Evolutionary conservation across 768 basidiomycete genomes (phyloP).

Genomic region (Rhodotorula kratochvilovae): DNA sequence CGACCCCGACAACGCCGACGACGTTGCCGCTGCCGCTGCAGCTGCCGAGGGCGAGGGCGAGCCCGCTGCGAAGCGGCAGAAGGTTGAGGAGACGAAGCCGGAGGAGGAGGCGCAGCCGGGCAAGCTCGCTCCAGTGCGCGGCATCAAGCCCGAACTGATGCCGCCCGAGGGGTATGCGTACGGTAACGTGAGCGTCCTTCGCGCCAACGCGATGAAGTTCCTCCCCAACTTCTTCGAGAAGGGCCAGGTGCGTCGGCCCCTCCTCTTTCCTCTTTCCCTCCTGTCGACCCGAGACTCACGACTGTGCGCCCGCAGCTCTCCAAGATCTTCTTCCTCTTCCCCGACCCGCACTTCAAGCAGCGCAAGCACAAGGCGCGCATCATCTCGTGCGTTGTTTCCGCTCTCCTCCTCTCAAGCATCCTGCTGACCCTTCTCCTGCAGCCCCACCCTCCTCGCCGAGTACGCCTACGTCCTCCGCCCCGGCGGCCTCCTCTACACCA

Average conservation of each 20-base stretch:
- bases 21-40: conserved; percentile 44
- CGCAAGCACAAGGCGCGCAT: conserved; percentile 99
- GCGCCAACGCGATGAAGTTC: conserved; percentile 98
- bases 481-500: conserved; percentile 95
- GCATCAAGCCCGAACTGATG: conserved; percentile 37
- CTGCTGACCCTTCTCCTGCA: conserved; percentile 31
- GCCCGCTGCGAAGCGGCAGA: conserved; percentile 8
- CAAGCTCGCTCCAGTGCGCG: conserved; percentile 7
- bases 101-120: not conserved
- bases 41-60: conserved; percentile 37
- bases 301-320: conserved; percentile 53
- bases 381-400: conserved; percentile 58
- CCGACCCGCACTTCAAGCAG: conserved; percentile 96
- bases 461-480: conserved; percentile 89
- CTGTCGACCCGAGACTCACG: not conserved
- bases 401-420: not conserved
- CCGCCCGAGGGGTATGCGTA: conserved; percentile 58
- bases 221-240: conserved; percentile 91
- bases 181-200: conserved; percentile 79
- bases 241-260: conserved; percentile 56
- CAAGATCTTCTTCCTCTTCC: conserved; percentile 95
- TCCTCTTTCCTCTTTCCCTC: not conserved
- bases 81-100: conserved; percentile 6
- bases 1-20: conserved; percentile 38
- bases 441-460: conserved; percentile 88